Evolutionary conservation across 768 basidiomycete species (phyloP).

Genomic region (Kwoniella sp.): DNA sequence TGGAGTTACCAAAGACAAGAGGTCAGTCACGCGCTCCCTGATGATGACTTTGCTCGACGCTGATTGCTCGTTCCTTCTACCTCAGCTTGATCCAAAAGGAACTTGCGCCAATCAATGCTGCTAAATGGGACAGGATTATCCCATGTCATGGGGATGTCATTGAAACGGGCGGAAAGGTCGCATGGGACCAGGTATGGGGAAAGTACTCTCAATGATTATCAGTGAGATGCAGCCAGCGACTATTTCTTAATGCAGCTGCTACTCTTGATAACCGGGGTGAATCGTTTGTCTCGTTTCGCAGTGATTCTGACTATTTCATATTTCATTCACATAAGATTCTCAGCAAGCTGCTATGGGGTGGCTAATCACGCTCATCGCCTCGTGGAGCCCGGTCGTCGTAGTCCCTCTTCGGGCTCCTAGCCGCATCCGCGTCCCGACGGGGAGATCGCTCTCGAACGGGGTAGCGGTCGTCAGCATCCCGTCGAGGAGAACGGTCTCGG

Average conservation of each 20-base stretch:
- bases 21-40: slow-evolving; percentile 53
- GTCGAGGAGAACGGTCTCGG: slow-evolving; percentile 40
- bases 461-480: slow-evolving; percentile 29
- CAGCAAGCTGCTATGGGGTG: too few species aligned
- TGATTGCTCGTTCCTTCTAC: not conserved
- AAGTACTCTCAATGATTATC: slow-evolving; percentile 24
- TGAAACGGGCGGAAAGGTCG: slow-evolving; percentile 59
- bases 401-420: slow-evolving; percentile 12
- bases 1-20: slow-evolving; percentile 45
- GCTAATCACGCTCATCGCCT: slow-evolving; percentile 3
- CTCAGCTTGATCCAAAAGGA: slow-evolving; percentile 31
- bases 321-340: too few species aligned
- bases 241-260: too few species aligned
- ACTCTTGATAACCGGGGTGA: too few species aligned
- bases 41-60: too few species aligned
- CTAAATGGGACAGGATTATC: slow-evolving; percentile 47
- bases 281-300: too few species aligned
- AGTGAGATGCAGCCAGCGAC: too few species aligned
- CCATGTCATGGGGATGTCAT: slow-evolving; percentile 59
- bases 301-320: too few species aligned
- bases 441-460: slow-evolving; percentile 26
- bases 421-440: slow-evolving; percentile 37
- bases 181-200: slow-evolving; percentile 49
- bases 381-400: slow-evolving; percentile 18
- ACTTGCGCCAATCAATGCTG: slow-evolving; percentile 27